Evolutionary conservation across 192 early-diverging fungal species (phyloP), one percentile per base, ranked within the genome.

Genomic region (Ambispora gerdemannii): DNA sequence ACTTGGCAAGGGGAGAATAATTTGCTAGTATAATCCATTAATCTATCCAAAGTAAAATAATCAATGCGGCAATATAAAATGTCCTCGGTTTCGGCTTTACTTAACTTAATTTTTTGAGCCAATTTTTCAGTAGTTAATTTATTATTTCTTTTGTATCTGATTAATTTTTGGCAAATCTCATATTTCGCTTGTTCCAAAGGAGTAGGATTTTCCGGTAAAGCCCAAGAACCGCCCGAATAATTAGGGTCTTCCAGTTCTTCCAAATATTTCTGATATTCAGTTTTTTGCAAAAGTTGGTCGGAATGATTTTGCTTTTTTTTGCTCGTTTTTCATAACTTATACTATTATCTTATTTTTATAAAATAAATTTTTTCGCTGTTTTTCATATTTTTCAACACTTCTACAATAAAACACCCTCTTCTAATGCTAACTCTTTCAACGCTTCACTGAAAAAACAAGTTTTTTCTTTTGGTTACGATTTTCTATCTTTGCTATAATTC

Each of bases 161-260:
- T 22, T 22, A 56, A 6, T 27, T 56, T 56, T 56, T 56, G 13
- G n/a, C 53, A 56, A 10, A 56, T n/a, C 24, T 56, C 53, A 20
- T 56, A 56, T 56, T 56, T 56, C 13, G 53, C n/a, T 56, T 56
- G 8, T 56, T 56, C 53, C 25, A 20, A 27, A 19, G 53, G 4
- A 56, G 53, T 56, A 56, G 53, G 7, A 56, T 56, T 56, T 20
- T 56, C 53, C n/a, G 53, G 53, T 20, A 56, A 56, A 56, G 53
- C 53, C 53, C 53, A 56, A 56, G 53, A 56, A 56, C 53, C 53
- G 6, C 53, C 53, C 24, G 8, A 22, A 56, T 56, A 56, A 56
- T 56, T 56, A 56, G 53, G 53, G 53, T 56, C 53, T 56, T 56
- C 53, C n/a, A n/a, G n/a, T n/a, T n/a, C n/a, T n/a, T n/a, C n/a